Base-by-base conservation (phyloP, 768 basidiomycete genomes). In the Hygrophorus russula region DNA sequence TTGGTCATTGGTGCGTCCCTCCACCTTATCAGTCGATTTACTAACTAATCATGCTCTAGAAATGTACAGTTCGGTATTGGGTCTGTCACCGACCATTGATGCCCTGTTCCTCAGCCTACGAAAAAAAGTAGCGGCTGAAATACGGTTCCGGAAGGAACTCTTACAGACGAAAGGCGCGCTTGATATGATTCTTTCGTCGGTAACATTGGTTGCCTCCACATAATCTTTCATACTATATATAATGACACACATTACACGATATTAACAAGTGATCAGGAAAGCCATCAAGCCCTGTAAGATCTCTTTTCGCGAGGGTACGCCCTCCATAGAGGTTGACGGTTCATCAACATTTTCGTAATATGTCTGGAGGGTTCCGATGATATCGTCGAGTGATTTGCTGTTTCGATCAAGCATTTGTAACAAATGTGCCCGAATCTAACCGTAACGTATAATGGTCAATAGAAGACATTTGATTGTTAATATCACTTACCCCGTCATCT, bases 11-110 rank as follows among this genome's bases (percentile, higher is more conserved):
- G 93, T 94, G 44, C 46, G 84, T 56, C 36, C 13, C 36, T 39
- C 49, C 27, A 19, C 31, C 39, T 42, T 7, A 29, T 24, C 39
- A 17, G 19, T 27, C 46, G 15, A 20, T 32, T 27, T 35, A 50
- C 44, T 50, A 7, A 24, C 34, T 50, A 13, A 39, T 48, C 18
- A 42, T 44, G 45, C 38, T 30, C 55, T 41, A 98, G 94, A 97
- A 41, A 83, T 96, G 75, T 99, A 99, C 60, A 69, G 74, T 2
- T 75, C 88, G 0, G 82, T 94, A 29, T 66, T 98, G n/a, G 94
- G 94, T 2, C 90, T 94, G 60, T 92, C 92, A 17, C 90, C 92
- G 0, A 66, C 92, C 35, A 85, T 99, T 42, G 96, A 98, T 60
- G 70, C 82, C 5, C 68, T 94, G 31, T 82, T 98, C 54, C 65